Evolutionary conservation across 352 stramenopile species (phyloP).

Genomic region (Phytophthora foliorum): DNA sequence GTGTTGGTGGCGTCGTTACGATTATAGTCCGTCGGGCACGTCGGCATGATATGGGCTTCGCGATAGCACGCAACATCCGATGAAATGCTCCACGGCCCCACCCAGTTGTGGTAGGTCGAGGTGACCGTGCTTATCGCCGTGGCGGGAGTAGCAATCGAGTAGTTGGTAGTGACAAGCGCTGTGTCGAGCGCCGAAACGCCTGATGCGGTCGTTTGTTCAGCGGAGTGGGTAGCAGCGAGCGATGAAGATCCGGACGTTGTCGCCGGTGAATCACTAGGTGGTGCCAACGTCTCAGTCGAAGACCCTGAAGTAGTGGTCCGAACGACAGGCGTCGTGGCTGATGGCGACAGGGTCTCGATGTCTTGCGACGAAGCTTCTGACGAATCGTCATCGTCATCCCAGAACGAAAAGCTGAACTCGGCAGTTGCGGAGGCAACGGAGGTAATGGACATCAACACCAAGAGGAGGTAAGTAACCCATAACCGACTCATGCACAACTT

Average conservation of each 20-base stretch:
- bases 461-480: constrained; percentile 3
- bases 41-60: constrained; percentile 40
- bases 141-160: constrained; percentile 16
- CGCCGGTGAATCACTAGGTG: neutral
- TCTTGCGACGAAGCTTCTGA: constrained; percentile 5
- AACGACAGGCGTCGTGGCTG: neutral
- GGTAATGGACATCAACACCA: constrained; percentile 1
- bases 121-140: constrained; percentile 11
- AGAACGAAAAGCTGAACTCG: constrained; percentile 17
- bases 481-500: constrained; percentile 1
- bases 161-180: constrained; percentile 2
- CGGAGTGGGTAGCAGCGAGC: neutral
- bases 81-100: constrained; percentile 34
- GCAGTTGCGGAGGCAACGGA: neutral
- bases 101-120: constrained; percentile 42
- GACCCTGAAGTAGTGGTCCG: neutral
- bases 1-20: constrained; percentile 49
- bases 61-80: constrained; percentile 27
- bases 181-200: neutral
- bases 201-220: constrained; percentile 3
- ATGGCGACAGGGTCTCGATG: neutral
- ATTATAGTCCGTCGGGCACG: constrained; percentile 46
- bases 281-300: neutral
- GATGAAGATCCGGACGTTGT: neutral
- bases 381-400: constrained; percentile 12